Base-by-base conservation (phyloP, 2,329 filamentous ascomycete genomes). In the Graphiopsis chlorocephala region DNA sequence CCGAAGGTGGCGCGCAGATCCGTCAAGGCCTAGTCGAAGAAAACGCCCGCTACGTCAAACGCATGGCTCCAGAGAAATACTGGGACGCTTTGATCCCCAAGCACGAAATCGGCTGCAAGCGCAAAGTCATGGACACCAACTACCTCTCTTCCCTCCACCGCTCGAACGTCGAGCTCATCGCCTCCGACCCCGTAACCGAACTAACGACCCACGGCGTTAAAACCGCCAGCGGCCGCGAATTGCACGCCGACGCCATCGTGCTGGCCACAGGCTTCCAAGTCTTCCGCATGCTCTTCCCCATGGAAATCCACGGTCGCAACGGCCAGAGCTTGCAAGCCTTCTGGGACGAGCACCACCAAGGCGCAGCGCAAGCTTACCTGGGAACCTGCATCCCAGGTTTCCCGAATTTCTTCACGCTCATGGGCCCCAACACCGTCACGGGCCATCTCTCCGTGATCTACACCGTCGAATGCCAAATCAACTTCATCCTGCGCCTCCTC, bases 71-170 rank as follows among this genome's bases (percentile, higher is more conserved):
- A 2, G 71, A 71, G 26, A 76, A 77, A 64, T 83, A 83, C 67
- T 79, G 78, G 73, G 77, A 80, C 61, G 74, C 75, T 23, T 78
- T 90, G 3, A 79, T 88, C 4, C 88, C 88, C 0, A 83, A 88
- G 66, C 90, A 88, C 69, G 84, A 86, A 0, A 86, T 87, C 1
- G 85, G 87, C 68, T 91, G 88, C 68, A 83, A 88, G 14, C 82
- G 88, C 2, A 77, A 89, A 0, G 91, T 88, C 0, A 78, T 78
- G 6, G 79, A 77, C 12, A 74, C 74, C 6, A 76, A 77, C 4
- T 81, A 79, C 63, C 71, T 81, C 12, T 75, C 80, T 65, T 72
- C 75, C 6, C 72, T 80, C 20, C 66, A 65, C 20, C 66, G 67
- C 14, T 25, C 66, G 11, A 75, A 76, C 61, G 68, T 74, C 10